These are phyloP conservation scores for Chiua virens DNA, from an alignment of 768 basidiomycete species.

Conservation along the genomic window DNA sequence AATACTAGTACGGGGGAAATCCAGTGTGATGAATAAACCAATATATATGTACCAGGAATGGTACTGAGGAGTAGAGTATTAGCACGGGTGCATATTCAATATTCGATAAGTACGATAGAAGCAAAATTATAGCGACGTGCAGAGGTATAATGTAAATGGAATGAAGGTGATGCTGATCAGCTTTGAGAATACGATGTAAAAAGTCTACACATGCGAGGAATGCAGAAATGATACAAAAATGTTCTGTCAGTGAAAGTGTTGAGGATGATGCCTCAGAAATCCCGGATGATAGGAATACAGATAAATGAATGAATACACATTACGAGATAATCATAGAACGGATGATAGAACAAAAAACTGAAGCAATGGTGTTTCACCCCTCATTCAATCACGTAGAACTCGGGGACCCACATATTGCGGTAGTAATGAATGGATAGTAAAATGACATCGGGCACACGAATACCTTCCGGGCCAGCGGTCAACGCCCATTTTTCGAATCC, in stretches of 20 bases:
- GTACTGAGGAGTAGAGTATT: no score
- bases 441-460: slow-evolving; percentile 16
- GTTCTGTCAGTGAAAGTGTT: no score
- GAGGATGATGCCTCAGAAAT: neutral
- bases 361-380: neutral
- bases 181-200: neutral
- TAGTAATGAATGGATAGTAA: slow-evolving; percentile 29
- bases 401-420: slow-evolving; percentile 28
- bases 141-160: neutral
- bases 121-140: no score
- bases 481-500: slow-evolving; percentile 24
- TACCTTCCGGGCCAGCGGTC: slow-evolving; percentile 10
- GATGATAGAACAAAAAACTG: neutral
- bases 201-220: neutral
- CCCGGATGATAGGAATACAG: neutral
- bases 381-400: slow-evolving; percentile 28
- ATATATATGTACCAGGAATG: no score
- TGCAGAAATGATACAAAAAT: neutral
- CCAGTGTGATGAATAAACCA: no score
- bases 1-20: no score
- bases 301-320: neutral
- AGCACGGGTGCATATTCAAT: no score
- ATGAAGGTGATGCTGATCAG: neutral
- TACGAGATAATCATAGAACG: neutral
- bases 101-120: no score